These are phyloP conservation scores for Cerioporus squamosus DNA, from an alignment of 1,284 basidiomycete genomes.

Conservation along the genomic window DNA sequence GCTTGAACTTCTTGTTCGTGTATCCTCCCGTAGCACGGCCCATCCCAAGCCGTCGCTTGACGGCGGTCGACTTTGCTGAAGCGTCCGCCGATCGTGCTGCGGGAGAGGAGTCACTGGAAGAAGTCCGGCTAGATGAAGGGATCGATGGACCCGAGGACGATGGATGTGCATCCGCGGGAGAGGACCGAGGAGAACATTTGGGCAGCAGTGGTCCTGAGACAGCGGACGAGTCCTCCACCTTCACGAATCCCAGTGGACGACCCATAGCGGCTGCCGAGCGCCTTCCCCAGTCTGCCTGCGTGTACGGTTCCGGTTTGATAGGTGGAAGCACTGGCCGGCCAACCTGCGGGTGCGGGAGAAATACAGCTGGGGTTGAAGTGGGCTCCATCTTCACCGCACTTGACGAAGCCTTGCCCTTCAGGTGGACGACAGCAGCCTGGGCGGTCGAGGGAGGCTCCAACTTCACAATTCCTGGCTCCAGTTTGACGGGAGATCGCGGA, in stretches of 20 bases:
- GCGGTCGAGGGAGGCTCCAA: background rate
- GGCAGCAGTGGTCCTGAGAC: background rate
- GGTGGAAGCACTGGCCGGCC: too few species aligned
- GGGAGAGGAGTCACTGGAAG: background rate
- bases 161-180: background rate
- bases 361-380: too few species aligned
- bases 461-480: background rate
- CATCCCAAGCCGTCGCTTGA: slow-evolving; percentile 65
- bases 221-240: too few species aligned
- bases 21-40: slow-evolving; percentile 54
- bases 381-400: background rate
- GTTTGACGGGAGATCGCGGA: background rate
- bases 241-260: too few species aligned
- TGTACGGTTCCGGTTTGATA: background rate
- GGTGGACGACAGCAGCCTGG: too few species aligned
- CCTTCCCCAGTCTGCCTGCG: too few species aligned
- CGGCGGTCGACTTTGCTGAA: slow-evolving; percentile 30
- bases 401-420: too few species aligned
- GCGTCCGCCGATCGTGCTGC: background rate
- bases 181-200: background rate
- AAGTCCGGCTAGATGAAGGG: background rate
- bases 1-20: slow-evolving; percentile 70
- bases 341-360: too few species aligned
- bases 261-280: too few species aligned
- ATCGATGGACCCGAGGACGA: background rate